Evolutionary conservation across 1,284 basidiomycete species (phyloP).

Genomic region (Trichosporon sp.): DNA sequence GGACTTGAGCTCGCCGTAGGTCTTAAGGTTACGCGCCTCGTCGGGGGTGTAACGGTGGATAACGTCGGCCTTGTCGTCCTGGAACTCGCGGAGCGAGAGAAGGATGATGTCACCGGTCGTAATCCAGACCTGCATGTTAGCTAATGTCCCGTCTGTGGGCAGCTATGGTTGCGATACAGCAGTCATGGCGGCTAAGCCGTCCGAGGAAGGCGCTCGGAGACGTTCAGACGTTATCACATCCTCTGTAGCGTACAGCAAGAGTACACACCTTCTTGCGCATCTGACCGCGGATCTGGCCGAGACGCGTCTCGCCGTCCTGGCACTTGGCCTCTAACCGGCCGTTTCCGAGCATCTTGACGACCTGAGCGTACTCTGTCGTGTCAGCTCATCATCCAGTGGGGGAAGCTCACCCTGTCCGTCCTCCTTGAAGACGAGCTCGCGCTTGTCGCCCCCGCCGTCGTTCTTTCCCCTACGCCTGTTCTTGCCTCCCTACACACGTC

Average conservation of each 20-base stretch:
- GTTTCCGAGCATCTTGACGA: slow-evolving; percentile 98
- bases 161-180: not conserved
- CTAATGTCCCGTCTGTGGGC: not conserved
- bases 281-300: slow-evolving; percentile 98
- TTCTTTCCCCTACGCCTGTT: slow-evolving; percentile 99
- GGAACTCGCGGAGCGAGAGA: slow-evolving; percentile 95
- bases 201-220: not conserved
- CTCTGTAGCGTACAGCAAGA: too few species aligned
- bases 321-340: slow-evolving; percentile 95
- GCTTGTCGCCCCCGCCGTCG: slow-evolving; percentile 97
- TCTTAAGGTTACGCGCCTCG: slow-evolving; percentile 78
- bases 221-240: not conserved
- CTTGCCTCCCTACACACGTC: slow-evolving; percentile 80
- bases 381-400: not conserved
- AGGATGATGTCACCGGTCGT: slow-evolving; percentile 98
- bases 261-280: slow-evolving; percentile 92
- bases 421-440: slow-evolving; percentile 97
- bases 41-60: slow-evolving; percentile 99
- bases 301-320: slow-evolving; percentile 96
- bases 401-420: slow-evolving; percentile 77
- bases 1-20: slow-evolving; percentile 95
- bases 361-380: slow-evolving; percentile 87
- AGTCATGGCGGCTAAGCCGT: not conserved
- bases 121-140: slow-evolving; percentile 86
- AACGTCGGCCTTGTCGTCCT: slow-evolving; percentile 98